Conservation (phyloP, 2,329 filamentous ascomycete genomes). For the Aspergillus candidus region DNA sequence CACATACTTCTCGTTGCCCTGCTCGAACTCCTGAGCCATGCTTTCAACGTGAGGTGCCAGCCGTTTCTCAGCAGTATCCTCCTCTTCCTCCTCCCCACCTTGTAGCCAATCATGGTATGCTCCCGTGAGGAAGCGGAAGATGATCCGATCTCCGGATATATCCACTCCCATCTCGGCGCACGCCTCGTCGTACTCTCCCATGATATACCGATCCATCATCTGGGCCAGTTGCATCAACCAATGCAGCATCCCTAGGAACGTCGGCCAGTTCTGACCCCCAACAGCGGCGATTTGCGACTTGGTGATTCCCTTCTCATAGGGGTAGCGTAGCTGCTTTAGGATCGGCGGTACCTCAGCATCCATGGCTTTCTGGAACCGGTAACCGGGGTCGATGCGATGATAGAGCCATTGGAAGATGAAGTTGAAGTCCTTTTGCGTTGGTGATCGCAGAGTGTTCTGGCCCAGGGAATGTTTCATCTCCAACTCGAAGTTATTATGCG, state of each 20-base stretch:
- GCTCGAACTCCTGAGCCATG: conserved; percentile 85
- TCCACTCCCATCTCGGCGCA: conserved; percentile 84
- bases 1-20: conserved; percentile 74
- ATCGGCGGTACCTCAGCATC: conserved; percentile 92
- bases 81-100: conserved; percentile 81
- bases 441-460: conserved; percentile 83
- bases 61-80: conserved; percentile 73
- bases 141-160: conserved; percentile 82
- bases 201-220: conserved; percentile 79
- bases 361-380: conserved; percentile 88
- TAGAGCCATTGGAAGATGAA: conserved; percentile 98
- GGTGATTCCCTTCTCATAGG: conserved; percentile 90
- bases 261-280: conserved; percentile 94
- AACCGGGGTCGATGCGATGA: conserved; percentile 87
- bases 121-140: conserved; percentile 83
- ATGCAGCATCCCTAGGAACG: conserved; percentile 86
- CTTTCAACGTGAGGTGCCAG: conserved; percentile 76
- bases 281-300: conserved; percentile 95
- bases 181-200: conserved; percentile 79
- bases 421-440: conserved; percentile 97
- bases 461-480: conserved; percentile 95
- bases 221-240: conserved; percentile 99
- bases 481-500: conserved; percentile 92
- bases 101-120: conserved; percentile 92
- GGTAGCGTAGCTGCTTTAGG: conserved; percentile 88